Conservation (phyloP, 176 grass and related monocot genomes). For the Hyparrhenia diplandra region DNA sequence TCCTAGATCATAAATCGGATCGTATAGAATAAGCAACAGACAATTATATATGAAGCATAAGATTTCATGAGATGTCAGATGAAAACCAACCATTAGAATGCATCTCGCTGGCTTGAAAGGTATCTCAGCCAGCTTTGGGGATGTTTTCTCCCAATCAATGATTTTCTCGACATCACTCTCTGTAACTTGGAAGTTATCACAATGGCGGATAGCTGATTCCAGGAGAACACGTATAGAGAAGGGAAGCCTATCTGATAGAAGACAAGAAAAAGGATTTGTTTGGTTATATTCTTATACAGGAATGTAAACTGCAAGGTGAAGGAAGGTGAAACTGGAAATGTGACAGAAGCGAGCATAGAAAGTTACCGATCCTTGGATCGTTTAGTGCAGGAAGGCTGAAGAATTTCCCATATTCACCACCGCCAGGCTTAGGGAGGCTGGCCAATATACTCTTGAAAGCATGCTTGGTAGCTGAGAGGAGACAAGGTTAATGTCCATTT, state of each 20-base stretch:
- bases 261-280: neutral
- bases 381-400: slow-evolving; percentile 68
- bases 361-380: slow-evolving; percentile 78
- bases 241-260: slow-evolving; percentile 61
- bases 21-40: neutral
- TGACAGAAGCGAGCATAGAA: neutral
- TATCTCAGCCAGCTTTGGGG: slow-evolving; percentile 69
- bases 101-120: slow-evolving; percentile 84
- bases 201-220: slow-evolving; percentile 80
- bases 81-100: slow-evolving; percentile 67
- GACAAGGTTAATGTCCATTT: neutral
- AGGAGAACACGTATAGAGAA: slow-evolving; percentile 78
- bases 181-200: slow-evolving; percentile 71
- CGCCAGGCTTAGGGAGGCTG: slow-evolving; percentile 61
- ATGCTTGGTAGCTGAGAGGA: slow-evolving; percentile 8
- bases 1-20: slow-evolving; percentile 44
- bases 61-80: neutral
- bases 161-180: slow-evolving; percentile 81
- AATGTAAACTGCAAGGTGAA: neutral
- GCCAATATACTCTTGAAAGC: slow-evolving; percentile 51
- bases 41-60: neutral
- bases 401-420: slow-evolving; percentile 73
- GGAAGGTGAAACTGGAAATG: neutral
- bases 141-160: slow-evolving; percentile 80
- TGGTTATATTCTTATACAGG: neutral